Evolutionary conservation across 2,329 filamentous ascomycete genomes (phyloP).

Genomic region (Setomelanomma holmii): DNA sequence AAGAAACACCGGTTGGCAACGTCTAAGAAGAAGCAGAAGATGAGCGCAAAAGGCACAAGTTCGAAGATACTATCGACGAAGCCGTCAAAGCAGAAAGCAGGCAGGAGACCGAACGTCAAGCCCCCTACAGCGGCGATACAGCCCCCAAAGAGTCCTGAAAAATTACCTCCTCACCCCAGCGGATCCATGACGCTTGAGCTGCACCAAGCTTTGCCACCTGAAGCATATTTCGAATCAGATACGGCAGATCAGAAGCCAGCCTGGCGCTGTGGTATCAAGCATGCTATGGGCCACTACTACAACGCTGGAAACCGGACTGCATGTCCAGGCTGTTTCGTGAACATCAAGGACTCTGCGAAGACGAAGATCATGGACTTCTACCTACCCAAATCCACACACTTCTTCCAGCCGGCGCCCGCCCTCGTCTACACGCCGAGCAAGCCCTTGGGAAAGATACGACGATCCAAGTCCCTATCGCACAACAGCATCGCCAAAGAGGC

Average conservation of each 20-base stretch:
- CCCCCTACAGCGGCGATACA: neutral
- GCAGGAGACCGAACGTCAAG: no score
- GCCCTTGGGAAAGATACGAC: constrained; percentile 7
- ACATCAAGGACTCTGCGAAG: constrained; percentile 16
- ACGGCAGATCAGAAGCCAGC: constrained; percentile 19
- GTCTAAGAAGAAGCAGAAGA: neutral
- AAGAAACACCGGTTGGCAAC: neutral
- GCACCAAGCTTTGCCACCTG: constrained; percentile 26
- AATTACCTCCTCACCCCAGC: constrained; percentile 11
- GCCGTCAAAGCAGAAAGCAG: neutral
- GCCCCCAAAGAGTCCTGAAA: neutral
- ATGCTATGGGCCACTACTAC: constrained; percentile 37
- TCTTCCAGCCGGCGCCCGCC: constrained; percentile 21
- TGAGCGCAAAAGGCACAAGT: neutral
- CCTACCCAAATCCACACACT: constrained; percentile 22
- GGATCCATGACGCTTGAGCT: constrained; percentile 24
- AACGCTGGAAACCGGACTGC: constrained; percentile 34
- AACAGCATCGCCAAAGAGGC: constrained; percentile 36
- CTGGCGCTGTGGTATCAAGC: constrained; percentile 37
- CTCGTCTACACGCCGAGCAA: constrained; percentile 28
- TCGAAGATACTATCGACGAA: neutral
- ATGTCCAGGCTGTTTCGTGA: constrained; percentile 31
- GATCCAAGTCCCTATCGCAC: constrained; percentile 17
- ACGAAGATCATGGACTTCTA: constrained; percentile 36
- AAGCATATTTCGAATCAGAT: constrained; percentile 27